These are phyloP conservation scores for Mycena sp. DNA, from an alignment of 1,284 basidiomycete genomes.

Conservation along the genomic window DNA sequence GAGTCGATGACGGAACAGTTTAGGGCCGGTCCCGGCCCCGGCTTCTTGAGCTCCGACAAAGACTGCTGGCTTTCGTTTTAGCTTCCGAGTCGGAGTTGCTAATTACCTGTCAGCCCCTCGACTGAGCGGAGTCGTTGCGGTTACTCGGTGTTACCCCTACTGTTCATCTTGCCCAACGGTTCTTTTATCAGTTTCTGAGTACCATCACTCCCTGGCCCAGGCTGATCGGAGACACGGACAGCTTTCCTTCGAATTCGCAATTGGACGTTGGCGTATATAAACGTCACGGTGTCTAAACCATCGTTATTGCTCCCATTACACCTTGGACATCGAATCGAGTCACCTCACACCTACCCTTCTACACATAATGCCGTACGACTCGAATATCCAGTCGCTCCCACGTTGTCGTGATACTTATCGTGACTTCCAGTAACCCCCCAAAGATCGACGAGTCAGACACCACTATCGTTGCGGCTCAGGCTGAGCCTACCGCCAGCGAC, in stretches of 20 bases:
- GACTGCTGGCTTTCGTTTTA: background rate
- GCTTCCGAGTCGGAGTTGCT: background rate
- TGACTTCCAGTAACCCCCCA: background rate
- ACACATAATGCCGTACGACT: slow-evolving; percentile 14
- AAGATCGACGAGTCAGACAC: background rate
- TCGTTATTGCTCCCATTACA: background rate
- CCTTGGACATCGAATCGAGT: background rate
- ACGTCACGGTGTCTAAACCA: background rate
- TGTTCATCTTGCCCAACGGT: slow-evolving; percentile 9
- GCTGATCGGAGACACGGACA: slow-evolving; percentile 28
- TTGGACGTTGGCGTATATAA: slow-evolving; percentile 12
- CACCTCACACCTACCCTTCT: background rate
- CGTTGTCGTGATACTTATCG: no score
- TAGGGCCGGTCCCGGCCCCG: no score
- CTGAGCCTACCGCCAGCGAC: background rate
- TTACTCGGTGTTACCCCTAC: slow-evolving; percentile 1
- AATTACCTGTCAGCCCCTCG: no score
- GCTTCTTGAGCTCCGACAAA: background rate
- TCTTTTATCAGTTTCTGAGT: slow-evolving; percentile 12
- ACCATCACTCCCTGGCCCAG: slow-evolving; percentile 1
- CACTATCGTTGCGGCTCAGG: background rate
- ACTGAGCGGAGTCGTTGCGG: slow-evolving; percentile 9
- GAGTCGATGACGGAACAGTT: no score
- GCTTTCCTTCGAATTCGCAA: slow-evolving; percentile 15
- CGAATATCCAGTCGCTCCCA: no score